Percentiles rank a stretch among this genome's conserved stretches.
Conservation (phyloP, 768 basidiomycete genomes). For the Trichaptum fuscoviolaceum region DNA sequence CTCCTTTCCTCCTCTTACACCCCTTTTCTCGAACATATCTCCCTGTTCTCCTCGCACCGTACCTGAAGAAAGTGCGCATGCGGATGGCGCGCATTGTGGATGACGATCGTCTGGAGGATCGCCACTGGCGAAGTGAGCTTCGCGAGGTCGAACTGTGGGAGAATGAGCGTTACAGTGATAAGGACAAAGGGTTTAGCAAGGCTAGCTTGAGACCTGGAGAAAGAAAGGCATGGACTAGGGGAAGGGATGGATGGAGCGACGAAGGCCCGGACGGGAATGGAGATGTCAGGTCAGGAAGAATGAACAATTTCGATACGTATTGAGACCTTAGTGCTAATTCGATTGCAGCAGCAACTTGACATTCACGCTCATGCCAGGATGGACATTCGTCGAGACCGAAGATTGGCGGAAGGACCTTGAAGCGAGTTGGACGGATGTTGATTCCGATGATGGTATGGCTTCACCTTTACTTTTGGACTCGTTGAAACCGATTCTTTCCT, state of each 20-base stretch:
- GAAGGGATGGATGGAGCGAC: conserved; percentile 66
- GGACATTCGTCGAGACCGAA: conserved; percentile 72
- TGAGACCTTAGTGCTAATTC: conserved; percentile 50
- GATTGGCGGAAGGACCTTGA: conserved; percentile 68
- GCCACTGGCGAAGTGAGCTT: conserved; percentile 59
- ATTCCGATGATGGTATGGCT: conserved; percentile 29
- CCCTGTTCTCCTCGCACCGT: conserved; percentile 23
- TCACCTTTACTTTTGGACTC: conserved; percentile 14
- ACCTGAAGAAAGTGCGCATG: conserved; percentile 14
- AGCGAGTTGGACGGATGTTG: conserved; percentile 47
- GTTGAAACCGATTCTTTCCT: conserved; percentile 1
- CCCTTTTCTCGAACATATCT: conserved; percentile 33
- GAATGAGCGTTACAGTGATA: conserved; percentile 59
- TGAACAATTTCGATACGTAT: conserved; percentile 38
- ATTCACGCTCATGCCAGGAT: conserved; percentile 68
- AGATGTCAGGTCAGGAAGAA: conserved; percentile 63
- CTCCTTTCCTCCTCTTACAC: conserved; percentile 49
- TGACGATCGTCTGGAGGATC: conserved; percentile 60
- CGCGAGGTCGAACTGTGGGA: conserved; percentile 73
- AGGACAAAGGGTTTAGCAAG: conserved; percentile 33
- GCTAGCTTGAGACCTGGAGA: conserved; percentile 36
- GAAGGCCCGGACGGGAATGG: conserved; percentile 39
- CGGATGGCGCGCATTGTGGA: conserved; percentile 40
- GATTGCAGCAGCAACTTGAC: conserved; percentile 68
- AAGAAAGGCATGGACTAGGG: conserved; percentile 63